Evolutionary conservation across 2,329 filamentous ascomycete genomes (phyloP), one percentile per base, ranked within the genome.

Genomic region (Blumeriella jaapii): DNA sequence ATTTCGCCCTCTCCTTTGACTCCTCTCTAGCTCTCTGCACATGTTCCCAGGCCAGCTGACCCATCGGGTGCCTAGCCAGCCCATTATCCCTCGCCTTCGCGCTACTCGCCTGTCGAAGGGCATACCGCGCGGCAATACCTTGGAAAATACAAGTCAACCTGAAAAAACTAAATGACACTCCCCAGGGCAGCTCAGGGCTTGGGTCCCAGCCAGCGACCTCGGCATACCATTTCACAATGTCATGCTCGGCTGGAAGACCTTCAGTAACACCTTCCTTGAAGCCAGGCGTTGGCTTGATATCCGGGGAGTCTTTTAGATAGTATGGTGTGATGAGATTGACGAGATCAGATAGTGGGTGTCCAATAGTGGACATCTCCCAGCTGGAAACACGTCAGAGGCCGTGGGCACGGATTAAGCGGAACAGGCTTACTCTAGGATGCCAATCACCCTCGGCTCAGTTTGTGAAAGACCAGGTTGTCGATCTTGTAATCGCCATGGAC

Each of bases 401-500:
- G 15, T 15, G 28, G n/a, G n/a, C 12, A 10, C 6, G 23, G 25
- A 8, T 5, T 6, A 31, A 10, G 18, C 22, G 7, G 7, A n/a
- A 20, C 19, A 17, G 7, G 61, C 71, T 56, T 59, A 81, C 71
- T 98, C 91, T 5, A 96, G 63, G 36, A 96, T 86, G 3, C 89
- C 91, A 59, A 96, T 87, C 9, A 96, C 87, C 34, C 78, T 68
- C 5, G 87, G 76, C 57, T 89, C 81, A 0, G 82, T 87, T 82
- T 82, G 63, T 95, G 84, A 58, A 93, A 98, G 25, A 91, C 76
- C 46, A 89, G 58, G 51, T 91, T 91, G 58, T 91, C 82, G 53
- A 89, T 93, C 65, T 96, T 98, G 66, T 89, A 98, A 59, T 98
- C 91, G 22, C 91, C 91, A 54, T 96, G 91, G 18, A 96, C 78